Evolutionary conservation across 257 asterid genomes (phyloP).

Genomic region (Schizonepeta tenuifolia): DNA sequence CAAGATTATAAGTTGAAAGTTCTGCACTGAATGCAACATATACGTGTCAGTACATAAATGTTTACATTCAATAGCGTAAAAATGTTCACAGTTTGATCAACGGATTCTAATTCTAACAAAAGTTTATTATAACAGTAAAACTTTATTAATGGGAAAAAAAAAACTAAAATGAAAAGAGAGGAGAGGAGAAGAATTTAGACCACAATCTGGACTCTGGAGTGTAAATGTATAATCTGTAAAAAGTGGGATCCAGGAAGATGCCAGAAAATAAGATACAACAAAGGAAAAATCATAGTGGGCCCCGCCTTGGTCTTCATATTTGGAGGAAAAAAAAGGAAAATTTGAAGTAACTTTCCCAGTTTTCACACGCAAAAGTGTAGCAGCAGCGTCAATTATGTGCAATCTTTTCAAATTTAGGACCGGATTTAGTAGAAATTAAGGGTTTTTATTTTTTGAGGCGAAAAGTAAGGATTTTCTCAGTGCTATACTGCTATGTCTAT

Average conservation of each 20-base stretch:
- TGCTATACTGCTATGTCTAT: too few species aligned
- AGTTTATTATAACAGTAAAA: not conserved
- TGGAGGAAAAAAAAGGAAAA: constrained; percentile 6
- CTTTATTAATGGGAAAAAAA: not conserved
- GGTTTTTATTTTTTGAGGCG: too few species aligned
- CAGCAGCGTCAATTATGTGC: not conserved
- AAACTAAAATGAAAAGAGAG: not conserved
- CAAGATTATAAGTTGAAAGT: too few species aligned
- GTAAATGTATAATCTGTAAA: not conserved
- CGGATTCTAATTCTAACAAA: too few species aligned
- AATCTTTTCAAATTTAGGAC: too few species aligned
- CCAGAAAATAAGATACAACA: constrained; percentile 7
- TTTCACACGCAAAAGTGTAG: not conserved
- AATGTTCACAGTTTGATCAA: too few species aligned
- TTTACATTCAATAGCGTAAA: too few species aligned
- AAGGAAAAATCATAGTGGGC: not conserved
- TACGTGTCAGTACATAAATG: too few species aligned
- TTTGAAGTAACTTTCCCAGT: not conserved
- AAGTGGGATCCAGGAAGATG: constrained; percentile 32
- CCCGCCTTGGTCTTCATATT: not conserved
- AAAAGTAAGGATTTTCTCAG: too few species aligned
- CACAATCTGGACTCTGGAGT: not conserved
- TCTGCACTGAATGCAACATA: too few species aligned
- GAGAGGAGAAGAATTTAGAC: not conserved
- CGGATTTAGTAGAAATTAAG: too few species aligned